Conservation (phyloP, 441 rosid species). For the Pelargonium myrrhifolium region DNA sequence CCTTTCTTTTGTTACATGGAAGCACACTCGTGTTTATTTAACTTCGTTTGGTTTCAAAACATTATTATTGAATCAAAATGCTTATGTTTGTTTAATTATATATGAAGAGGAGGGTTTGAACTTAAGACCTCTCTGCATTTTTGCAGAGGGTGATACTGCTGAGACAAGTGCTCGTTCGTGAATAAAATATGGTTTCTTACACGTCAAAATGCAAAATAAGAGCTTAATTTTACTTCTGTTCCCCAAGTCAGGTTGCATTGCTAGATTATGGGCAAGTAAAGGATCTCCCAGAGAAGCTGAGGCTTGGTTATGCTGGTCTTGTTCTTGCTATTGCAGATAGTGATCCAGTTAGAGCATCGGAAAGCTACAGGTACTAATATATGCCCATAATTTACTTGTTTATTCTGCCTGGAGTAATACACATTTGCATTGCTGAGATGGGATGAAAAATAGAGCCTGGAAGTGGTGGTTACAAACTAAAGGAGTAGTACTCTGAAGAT, state of each 20-base stretch:
- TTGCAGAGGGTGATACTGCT: background rate
- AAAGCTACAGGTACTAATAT: conserved; percentile 65
- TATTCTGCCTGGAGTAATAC: background rate
- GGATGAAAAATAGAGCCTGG: background rate
- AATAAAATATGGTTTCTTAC: background rate
- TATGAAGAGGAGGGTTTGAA: background rate
- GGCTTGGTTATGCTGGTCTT: conserved; percentile 84
- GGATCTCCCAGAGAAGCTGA: conserved; percentile 66
- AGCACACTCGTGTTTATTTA: background rate
- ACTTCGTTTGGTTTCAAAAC: background rate
- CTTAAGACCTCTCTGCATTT: background rate
- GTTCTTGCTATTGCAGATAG: conserved; percentile 78
- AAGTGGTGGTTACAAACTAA: background rate
- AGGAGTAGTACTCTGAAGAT: too few relatives aligned
- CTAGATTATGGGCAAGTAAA: conserved; percentile 96
- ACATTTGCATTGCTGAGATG: background rate
- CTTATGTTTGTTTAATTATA: background rate
- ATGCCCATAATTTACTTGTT: conserved; percentile 1
- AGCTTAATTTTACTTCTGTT: conserved; percentile 2
- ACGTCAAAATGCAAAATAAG: background rate
- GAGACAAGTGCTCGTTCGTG: background rate
- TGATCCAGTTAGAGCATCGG: conserved; percentile 47
- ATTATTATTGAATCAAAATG: background rate
- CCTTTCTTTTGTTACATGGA: background rate
- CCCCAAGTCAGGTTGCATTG: conserved; percentile 64